Conservation (phyloP, 148 eudicot species). For the Persicaria tinctoria region DNA sequence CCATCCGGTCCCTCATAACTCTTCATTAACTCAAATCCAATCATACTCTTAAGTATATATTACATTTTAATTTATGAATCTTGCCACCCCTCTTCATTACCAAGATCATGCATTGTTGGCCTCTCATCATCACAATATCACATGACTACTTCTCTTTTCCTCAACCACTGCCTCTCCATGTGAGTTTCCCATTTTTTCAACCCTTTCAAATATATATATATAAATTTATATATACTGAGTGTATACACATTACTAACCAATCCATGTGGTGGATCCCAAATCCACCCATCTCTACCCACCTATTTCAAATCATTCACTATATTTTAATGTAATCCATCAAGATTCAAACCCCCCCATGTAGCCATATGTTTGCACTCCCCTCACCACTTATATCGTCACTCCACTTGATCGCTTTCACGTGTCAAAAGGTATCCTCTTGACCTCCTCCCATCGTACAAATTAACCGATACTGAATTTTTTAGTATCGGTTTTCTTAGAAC, state of each 20-base stretch:
- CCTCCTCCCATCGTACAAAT: neutral
- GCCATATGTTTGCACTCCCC: neutral
- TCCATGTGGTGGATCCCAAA: constrained; percentile 1
- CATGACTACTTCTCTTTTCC: neutral
- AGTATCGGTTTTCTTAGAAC: too few species aligned
- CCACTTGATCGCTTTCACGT: constrained; percentile 2
- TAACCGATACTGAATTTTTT: too few species aligned
- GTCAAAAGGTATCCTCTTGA: neutral
- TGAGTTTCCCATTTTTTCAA: neutral
- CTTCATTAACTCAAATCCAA: neutral
- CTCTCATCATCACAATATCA: neutral
- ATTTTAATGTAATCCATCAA: neutral
- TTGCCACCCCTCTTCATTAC: constrained; percentile 7
- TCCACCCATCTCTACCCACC: neutral
- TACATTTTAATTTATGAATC: neutral
- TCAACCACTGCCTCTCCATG: neutral
- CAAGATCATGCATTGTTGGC: neutral
- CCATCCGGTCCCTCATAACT: neutral
- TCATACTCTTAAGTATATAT: neutral
- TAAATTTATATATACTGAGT: neutral
- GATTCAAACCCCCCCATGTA: neutral
- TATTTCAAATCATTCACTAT: neutral
- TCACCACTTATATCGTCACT: neutral
- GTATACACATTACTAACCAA: neutral
- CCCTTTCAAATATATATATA: neutral